Base-by-base conservation (phyloP, 108 stramenopile species). In the Heterococcus sp. region DNA sequence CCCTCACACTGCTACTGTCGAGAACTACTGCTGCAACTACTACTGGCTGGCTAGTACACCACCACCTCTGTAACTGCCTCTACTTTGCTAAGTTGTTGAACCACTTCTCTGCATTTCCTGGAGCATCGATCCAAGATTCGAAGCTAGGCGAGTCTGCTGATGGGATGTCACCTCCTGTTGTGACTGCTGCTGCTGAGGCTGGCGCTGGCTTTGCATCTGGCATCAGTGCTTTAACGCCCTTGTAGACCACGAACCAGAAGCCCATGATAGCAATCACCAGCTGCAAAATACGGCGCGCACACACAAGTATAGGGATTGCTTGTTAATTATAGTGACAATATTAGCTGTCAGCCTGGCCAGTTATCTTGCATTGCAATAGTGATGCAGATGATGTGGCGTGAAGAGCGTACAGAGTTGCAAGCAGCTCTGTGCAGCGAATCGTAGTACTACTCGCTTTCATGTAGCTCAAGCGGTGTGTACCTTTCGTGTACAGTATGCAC, bases 141-240 rank as follows among this genome's bases (percentile, higher is more conserved):
- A 75, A 75, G 8, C 30, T 65, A 36, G 74, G 74, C 14, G 74
- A 75, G 21, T 75, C 74, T 30, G 67, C 65, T 27, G 74, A 75
- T 32, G 74, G 74, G 27, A 75, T 37, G 38, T 63, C 74, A 36
- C 74, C 74, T 32, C 3, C 36, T 3, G 72, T 11, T 4, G 8
- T 66, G 65, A 3, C 35, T 31, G 65, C 14, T 21, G 46, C 46
- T 8, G 46, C 46, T 14, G 46, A 8, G 46, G 21, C 21, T 8
- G 46, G 46, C 46, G 46, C 46, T 21, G 46, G 14, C 14, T 8
- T 21, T 21, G 46, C 14, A 8, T 8, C 46, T 8, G 46, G 46
- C 46, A 14, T 58, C 14, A 21, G 21, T 8, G 46, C 21, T 58
- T 58, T 58, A 21, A 58, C 8, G 46, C 8, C 14, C 46, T 14